Base-by-base conservation (phyloP, 2,329 filamentous ascomycete species). In the Scleromitrula shiraiana region DNA sequence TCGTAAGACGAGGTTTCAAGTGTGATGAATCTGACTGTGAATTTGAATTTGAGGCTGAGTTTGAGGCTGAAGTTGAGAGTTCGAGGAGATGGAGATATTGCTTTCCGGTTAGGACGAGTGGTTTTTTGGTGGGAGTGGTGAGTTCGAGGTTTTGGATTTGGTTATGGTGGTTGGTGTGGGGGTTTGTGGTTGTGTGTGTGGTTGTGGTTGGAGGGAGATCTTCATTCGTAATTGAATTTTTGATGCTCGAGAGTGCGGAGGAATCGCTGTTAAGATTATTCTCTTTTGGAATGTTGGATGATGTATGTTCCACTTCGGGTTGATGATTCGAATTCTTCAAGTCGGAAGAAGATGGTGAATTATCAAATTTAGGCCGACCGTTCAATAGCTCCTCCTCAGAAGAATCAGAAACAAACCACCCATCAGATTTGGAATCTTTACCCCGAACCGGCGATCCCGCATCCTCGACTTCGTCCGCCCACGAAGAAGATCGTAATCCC, bases 391-490 rank as follows among this genome's bases (percentile, higher is more conserved):
- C n/a, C 10, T 24, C 24, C 24, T 40, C 4, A 2, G 23, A 2
- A 19, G n/a, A 19, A n/a, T n/a, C n/a, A n/a, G n/a, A n/a, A n/a
- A n/a, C n/a, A n/a, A n/a, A n/a, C n/a, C n/a, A n/a, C n/a, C n/a
- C n/a, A n/a, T n/a, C n/a, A n/a, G n/a, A n/a, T n/a, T n/a, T n/a
- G 3, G 4, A 20, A 15, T 7, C 12, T 17, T 9, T 15, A 5
- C 22, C 17, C 17, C n/a, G 2, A n/a, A 5, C 2, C 26, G 12
- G 26, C 12, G 20, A 10, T 7, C 20, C 9, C 12, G 2, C 7
- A 2, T 41, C 20, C 17, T 5, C 27, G 5, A 14, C 22, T n/a
- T 38, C 46, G 8, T 61, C 59, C 1, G 56, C 59, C 57, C 59
- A 59, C 33, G 40, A 50, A 20, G 48, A 32, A 14, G 47, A 35